Evolutionary conservation across 2,329 filamentous ascomycete species (phyloP).

Genomic region (Xylaria multiplex): DNA sequence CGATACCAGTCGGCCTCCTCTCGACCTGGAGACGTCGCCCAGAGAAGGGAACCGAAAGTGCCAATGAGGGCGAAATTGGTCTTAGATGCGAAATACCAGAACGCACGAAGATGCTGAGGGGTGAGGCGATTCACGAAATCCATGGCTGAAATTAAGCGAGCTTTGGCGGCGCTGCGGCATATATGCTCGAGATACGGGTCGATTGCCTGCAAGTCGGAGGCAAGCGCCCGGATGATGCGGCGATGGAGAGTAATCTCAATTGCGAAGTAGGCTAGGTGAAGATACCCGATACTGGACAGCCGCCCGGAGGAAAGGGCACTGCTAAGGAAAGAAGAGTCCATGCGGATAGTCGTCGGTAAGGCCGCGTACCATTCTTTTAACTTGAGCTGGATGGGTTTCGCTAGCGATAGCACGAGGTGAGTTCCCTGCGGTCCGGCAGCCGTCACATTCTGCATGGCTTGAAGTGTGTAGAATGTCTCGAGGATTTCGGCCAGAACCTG

Average conservation of each 20-base stretch:
- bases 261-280: conserved; percentile 92
- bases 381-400: conserved; percentile 84
- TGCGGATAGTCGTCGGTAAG: conserved; percentile 70
- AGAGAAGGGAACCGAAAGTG: conserved; percentile 89
- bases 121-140: conserved; percentile 95
- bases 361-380: conserved; percentile 83
- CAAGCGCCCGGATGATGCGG: conserved; percentile 85
- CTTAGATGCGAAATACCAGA: conserved; percentile 91
- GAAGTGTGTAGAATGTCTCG: conserved; percentile 83
- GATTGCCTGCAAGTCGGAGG: conserved; percentile 57
- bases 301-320: conserved; percentile 55
- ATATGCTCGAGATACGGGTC: conserved; percentile 91
- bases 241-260: conserved; percentile 94
- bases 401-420: conserved; percentile 76
- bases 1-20: conserved; percentile 96
- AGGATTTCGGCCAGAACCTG: conserved; percentile 82
- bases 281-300: conserved; percentile 74
- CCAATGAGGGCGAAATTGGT: conserved; percentile 95
- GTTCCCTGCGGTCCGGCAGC: conserved; percentile 76
- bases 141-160: conserved; percentile 93
- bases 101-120: conserved; percentile 84
- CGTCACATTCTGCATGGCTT: conserved; percentile 75
- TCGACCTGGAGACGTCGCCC: conserved; percentile 85
- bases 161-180: conserved; percentile 92
- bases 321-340: conserved; percentile 68